Evolutionary conservation across 2,329 filamentous ascomycete species (phyloP), one percentile per base, ranked within the genome.

Genomic region (Apiospora saccharicola): DNA sequence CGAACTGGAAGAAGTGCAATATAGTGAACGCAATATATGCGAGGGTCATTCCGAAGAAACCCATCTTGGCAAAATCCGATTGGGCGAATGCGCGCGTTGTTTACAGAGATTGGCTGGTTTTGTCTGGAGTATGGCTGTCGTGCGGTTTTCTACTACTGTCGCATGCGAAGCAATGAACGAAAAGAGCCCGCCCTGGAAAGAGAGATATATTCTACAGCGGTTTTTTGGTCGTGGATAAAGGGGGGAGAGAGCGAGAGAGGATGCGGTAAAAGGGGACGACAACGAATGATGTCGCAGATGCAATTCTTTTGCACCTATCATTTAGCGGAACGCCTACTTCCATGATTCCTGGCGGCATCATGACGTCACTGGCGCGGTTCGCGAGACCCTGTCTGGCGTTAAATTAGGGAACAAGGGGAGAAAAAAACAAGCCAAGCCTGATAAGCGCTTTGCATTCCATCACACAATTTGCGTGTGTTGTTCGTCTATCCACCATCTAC

Each of bases 1-100:
- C 87, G 78, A 98, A 91, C 79, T 96, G 93, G 73, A 92, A 83
- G 81, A 95, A 86, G 80, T 95, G 93, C n/a, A 95, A 83, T 75
- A 87, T 75, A 34, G 87, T 83, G 79, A 92, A 92, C 75, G 86
- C 78, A 76, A 91, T 76, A 75, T 89, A 89, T 80, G 85, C 83
- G 78, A 82, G 71, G 26, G 84, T 78, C 70, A 86, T 80, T 73
- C 83, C 84, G 69, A 85, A 78, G 73, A 87, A 71, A 68, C 84
- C 85, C 86, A 88, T 88, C 26, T 74, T 81, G 75, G 57, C 64
- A 34, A 37, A 37, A 41, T 34, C 53, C 7, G 30, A 22, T 61
- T 30, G 37, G 37, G 53, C 53, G 53, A 22, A 61, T 30, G 30
- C 53, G 53, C 24, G 26, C 13, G 53, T 57, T 34, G 16, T 34